Base-by-base conservation (phyloP, 805 yeast species). In the Candida silvicultrix region DNA sequence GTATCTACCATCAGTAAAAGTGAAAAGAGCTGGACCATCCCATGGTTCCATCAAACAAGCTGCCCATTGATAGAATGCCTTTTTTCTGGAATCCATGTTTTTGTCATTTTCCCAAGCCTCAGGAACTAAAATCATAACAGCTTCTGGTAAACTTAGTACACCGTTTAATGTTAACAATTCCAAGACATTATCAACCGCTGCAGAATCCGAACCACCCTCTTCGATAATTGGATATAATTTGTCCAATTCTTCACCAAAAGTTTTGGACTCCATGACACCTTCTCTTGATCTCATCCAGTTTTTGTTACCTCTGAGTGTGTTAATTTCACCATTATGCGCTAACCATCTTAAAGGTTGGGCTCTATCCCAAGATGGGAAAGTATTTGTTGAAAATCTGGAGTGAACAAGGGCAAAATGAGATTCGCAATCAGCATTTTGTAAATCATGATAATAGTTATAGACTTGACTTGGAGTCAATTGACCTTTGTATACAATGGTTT, bases 291-390 rank as follows among this genome's bases (percentile, higher is more conserved):
- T 81, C 97, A 94, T 90, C 98, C 98, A 94, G 70, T 92, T 92
- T 70, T 92, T 94, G 78, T 92, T 92, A 57, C 99, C 99, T 67
- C 98, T 80, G 62, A 92, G 71, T 37, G 99, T 92, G 70, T 92
- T 92, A 67, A 92, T 94, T 70, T 92, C 99, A 75, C 99, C 99
- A 66, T 92, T 92, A 71, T 92, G 99, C 36, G 99, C 99, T 29
- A 96, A 88, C 85, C 95, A 84, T 67, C 98, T 77, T 61, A 92
- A 76, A 42, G 99, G 99, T 70, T 92, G 99, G 21, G 99, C 98
- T 69, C 99, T 81, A 70, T 94, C 99, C 99, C 99, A 92, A n/a
- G 97, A 89, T 41, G 99, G 99, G 80, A 92, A 92, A 42, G 99
- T 92, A 68, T 92, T 92, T 29, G 99, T 92, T 47, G 97, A 89